Percentiles rank a stretch among this genome's conserved stretches.
Conservation (phyloP, 352 stramenopile species). For the Phytophthora sansomeana region DNA sequence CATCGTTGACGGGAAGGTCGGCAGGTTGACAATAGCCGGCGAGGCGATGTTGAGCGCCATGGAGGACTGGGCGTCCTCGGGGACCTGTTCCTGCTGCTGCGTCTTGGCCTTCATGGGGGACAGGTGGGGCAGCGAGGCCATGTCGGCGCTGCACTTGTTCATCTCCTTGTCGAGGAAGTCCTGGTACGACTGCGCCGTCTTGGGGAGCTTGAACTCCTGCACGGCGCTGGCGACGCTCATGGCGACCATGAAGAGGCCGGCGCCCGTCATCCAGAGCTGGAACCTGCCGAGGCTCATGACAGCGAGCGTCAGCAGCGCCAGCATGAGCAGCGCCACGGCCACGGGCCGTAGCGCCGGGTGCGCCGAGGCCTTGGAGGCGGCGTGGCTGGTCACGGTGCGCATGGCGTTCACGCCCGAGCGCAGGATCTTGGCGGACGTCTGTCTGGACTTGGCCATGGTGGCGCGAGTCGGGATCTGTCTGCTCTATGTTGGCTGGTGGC, state of each 20-base stretch:
- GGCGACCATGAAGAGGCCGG: slow-evolving; percentile 66
- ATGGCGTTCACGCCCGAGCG: slow-evolving; percentile 40
- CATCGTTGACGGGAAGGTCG: slow-evolving; percentile 16
- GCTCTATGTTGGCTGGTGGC: not conserved
- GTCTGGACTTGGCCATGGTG: slow-evolving; percentile 41
- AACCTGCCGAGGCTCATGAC: slow-evolving; percentile 57
- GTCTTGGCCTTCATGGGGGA: slow-evolving; percentile 40
- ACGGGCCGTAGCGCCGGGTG: slow-evolving; percentile 38
- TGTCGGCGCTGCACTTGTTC: slow-evolving; percentile 49
- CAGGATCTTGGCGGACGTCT: slow-evolving; percentile 37
- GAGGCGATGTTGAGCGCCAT: slow-evolving; percentile 55
- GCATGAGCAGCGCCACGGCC: slow-evolving; percentile 40
- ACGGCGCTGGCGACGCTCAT: slow-evolving; percentile 69
- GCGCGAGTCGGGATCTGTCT: slow-evolving; percentile 26
- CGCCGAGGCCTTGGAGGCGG: slow-evolving; percentile 27
- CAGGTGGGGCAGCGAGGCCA: slow-evolving; percentile 62
- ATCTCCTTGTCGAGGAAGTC: slow-evolving; percentile 69
- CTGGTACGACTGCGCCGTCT: slow-evolving; percentile 55
- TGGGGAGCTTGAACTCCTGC: slow-evolving; percentile 63
- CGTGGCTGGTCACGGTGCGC: slow-evolving; percentile 40
- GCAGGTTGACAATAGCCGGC: slow-evolving; percentile 40
- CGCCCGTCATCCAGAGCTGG: slow-evolving; percentile 75
- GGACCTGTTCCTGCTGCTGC: slow-evolving; percentile 24
- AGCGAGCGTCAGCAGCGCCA: slow-evolving; percentile 55
- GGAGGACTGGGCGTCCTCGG: slow-evolving; percentile 31